phyloP scores from a whole-genome alignment of 768 basidiomycete species.

The Boletus fagicola region DNA sequence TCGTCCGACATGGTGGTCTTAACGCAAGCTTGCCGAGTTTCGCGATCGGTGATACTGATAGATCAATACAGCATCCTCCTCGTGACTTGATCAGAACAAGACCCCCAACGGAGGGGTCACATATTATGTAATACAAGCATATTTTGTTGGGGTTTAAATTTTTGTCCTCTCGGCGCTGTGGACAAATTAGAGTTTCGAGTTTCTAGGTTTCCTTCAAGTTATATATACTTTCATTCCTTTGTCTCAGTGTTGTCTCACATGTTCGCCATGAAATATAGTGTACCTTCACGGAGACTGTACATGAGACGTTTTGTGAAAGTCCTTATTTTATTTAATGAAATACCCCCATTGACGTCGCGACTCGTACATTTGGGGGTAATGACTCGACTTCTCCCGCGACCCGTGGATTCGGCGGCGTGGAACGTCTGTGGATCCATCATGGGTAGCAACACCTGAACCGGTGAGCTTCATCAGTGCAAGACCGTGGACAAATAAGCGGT shows the following conservation, averaged over 20 bases:
- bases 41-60: conserved; percentile 17
- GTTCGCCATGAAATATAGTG: background rate
- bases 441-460: background rate
- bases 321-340: background rate
- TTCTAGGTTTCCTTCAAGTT: background rate
- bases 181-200: no score
- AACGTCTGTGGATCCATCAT: background rate
- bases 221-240: no score
- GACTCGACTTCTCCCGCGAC: conserved; percentile 11
- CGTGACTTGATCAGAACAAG: conserved; percentile 15
- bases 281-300: background rate
- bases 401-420: no score
- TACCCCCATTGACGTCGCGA: background rate
- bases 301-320: background rate
- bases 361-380: background rate
- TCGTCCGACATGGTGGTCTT: conserved; percentile 57
- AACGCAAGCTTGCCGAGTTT: conserved; percentile 1
- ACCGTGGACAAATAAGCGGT: background rate
- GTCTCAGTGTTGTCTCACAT: background rate
- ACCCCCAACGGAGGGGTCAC: conserved; percentile 13
- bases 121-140: conserved; percentile 14
- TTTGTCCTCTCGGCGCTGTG: no score
- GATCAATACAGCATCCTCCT: background rate
- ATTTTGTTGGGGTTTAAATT: no score
- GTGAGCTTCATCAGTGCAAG: background rate